Evolutionary conservation across 345 rosid genomes (phyloP).

Genomic region (Bruguiera gymnorhiza): DNA sequence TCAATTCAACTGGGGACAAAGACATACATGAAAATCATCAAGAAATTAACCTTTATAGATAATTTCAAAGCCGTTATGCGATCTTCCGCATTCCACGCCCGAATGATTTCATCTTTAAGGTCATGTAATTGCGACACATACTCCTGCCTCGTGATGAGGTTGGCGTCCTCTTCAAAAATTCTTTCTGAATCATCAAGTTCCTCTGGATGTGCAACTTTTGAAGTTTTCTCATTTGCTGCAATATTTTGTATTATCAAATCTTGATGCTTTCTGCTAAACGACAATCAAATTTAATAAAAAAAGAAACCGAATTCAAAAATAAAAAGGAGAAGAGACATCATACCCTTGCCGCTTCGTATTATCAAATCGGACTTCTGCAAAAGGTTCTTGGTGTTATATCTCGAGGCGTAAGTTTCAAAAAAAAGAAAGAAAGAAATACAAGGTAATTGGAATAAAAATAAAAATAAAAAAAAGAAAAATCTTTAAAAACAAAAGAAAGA

Average conservation of each 20-base stretch:
- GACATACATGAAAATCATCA: constrained; percentile 6
- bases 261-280: not conserved
- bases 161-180: constrained; percentile 46
- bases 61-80: constrained; percentile 79
- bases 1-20: not conserved
- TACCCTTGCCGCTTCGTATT: constrained; percentile 61
- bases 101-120: constrained; percentile 69
- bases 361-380: constrained; percentile 66
- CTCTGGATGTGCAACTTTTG: constrained; percentile 40
- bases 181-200: constrained; percentile 55
- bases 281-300: not conserved
- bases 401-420: constrained; percentile 4
- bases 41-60: constrained; percentile 60
- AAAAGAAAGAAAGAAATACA: not conserved
- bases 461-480: not conserved
- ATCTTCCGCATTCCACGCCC: constrained; percentile 72
- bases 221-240: constrained; percentile 49
- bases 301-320: not conserved
- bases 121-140: constrained; percentile 65
- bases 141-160: constrained; percentile 60
- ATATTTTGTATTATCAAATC: constrained; percentile 7
- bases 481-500: not conserved
- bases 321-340: constrained; percentile 11
- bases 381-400: not conserved
- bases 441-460: not conserved